Evolutionary conservation across 148 eudicot species (phyloP).

Genomic region (Persicaria tinctoria): DNA sequence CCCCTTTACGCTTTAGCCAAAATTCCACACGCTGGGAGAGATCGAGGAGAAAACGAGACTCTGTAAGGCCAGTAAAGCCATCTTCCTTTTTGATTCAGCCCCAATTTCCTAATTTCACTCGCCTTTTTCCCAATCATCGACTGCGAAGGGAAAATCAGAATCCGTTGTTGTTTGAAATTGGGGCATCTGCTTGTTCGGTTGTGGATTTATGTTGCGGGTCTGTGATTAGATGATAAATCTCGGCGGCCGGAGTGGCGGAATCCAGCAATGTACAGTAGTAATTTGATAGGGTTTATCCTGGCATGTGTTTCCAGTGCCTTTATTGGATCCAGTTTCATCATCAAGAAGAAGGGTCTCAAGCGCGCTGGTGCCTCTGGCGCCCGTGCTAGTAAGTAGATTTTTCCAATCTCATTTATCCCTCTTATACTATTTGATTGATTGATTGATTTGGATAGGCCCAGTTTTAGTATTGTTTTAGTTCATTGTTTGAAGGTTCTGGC

Average conservation of each 20-base stretch:
- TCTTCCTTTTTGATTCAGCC: not conserved
- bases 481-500: slow-evolving; percentile 54
- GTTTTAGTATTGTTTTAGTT: slow-evolving; percentile 10
- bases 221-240: slow-evolving; percentile 23
- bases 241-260: slow-evolving; percentile 5
- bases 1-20: not conserved
- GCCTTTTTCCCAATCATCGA: not conserved
- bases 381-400: slow-evolving; percentile 51
- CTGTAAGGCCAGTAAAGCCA: not conserved
- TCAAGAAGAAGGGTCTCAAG: slow-evolving; percentile 88
- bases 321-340: slow-evolving; percentile 86
- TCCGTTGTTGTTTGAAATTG: not conserved
- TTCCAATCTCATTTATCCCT: not conserved
- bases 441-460: not conserved
- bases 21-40: not conserved
- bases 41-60: not conserved
- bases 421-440: not conserved
- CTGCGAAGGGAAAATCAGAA: not conserved
- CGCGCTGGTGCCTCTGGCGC: slow-evolving; percentile 70
- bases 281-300: slow-evolving; percentile 62
- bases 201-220: slow-evolving; percentile 2
- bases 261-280: slow-evolving; percentile 47
- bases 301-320: slow-evolving; percentile 77
- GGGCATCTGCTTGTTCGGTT: not conserved
- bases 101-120: not conserved